Conservation (phyloP, 1,139 yeast species). For the Candida sanyaensis region DNA sequence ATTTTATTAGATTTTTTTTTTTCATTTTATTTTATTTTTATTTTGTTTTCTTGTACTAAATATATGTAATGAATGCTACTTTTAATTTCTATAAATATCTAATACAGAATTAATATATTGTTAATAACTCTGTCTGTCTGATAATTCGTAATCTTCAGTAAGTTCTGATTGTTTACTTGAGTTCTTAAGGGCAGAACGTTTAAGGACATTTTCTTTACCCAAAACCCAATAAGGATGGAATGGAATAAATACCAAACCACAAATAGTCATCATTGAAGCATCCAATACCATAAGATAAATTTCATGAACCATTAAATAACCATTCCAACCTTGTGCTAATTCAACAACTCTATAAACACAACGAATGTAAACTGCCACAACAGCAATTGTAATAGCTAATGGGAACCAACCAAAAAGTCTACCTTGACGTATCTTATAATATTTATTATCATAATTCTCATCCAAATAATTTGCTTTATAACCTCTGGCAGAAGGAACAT, state of each 20-base stretch:
- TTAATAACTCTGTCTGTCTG: no score
- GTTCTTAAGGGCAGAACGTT: constrained; percentile 12
- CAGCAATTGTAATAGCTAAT: constrained; percentile 48
- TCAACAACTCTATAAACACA: constrained; percentile 80
- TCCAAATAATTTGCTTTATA: constrained; percentile 26
- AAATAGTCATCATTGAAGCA: constrained; percentile 59
- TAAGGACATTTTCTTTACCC: constrained; percentile 29
- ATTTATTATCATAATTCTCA: constrained; percentile 35
- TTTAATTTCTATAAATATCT: no score
- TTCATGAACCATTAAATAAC: constrained; percentile 69
- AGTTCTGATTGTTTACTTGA: background rate
- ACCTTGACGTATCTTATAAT: constrained; percentile 36
- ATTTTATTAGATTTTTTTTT: no score
- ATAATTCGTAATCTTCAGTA: no score
- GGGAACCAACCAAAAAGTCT: constrained; percentile 48
- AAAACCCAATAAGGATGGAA: constrained; percentile 63
- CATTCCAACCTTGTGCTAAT: constrained; percentile 73
- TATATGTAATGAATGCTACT: no score
- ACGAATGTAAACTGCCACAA: constrained; percentile 61
- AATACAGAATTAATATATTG: no score
- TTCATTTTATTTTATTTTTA: no score
- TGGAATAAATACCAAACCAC: constrained; percentile 43
- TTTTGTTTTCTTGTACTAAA: no score
- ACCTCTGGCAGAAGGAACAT: constrained; percentile 13
- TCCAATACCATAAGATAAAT: constrained; percentile 72